These are phyloP conservation scores for Plasmodium chabaudi DNA, from an alignment of 169 alveolate species.

Conservation along the genomic window DNA sequence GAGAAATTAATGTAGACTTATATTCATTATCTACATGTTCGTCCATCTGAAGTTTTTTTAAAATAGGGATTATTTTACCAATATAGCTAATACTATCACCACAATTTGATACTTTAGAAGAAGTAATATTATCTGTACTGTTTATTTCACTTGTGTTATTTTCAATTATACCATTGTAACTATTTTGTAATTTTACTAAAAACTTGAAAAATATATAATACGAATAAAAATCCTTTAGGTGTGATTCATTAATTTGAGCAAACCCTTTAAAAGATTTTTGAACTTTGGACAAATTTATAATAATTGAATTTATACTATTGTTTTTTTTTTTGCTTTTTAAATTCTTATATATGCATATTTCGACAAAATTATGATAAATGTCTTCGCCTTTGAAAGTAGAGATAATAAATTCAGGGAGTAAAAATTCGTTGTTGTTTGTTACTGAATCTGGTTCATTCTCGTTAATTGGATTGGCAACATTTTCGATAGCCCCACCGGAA, in stretches of 20 bases:
- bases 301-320: constrained; percentile 70
- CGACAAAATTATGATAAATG: constrained; percentile 44
- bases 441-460: not conserved
- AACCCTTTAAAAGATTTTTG: constrained; percentile 67
- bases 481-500: too few relatives aligned
- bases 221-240: constrained; percentile 37
- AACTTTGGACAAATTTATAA: constrained; percentile 51
- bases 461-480: too few relatives aligned
- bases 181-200: constrained; percentile 58
- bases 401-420: constrained; percentile 3
- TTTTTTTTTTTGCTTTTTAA: constrained; percentile 68
- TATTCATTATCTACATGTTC: constrained; percentile 62
- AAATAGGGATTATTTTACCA: constrained; percentile 13
- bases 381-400: constrained; percentile 12
- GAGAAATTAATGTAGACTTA: constrained; percentile 50
- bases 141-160: constrained; percentile 1
- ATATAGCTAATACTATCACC: constrained; percentile 5
- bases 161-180: not conserved
- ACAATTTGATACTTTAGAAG: not conserved
- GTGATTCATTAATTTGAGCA: constrained; percentile 45
- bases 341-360: constrained; percentile 72
- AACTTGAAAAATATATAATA: constrained; percentile 58
- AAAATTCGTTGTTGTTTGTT: not conserved
- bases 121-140: not conserved
- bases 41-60: constrained; percentile 51